Evolutionary conservation across 805 yeast species (phyloP).

Genomic region (Candida ovalis): DNA sequence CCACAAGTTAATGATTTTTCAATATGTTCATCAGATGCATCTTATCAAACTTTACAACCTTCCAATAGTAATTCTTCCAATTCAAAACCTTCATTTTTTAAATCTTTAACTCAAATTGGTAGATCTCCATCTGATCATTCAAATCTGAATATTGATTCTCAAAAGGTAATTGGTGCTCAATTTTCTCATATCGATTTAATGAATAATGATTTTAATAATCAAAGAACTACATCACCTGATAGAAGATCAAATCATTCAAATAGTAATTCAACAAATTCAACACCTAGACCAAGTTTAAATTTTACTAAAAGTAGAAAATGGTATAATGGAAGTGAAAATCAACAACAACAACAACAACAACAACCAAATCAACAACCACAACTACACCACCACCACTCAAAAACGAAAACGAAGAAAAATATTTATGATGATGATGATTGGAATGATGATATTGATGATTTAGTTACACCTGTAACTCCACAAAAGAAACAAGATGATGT

Average conservation of each 20-base stretch:
- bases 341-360: too few species aligned
- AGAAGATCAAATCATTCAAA: slow-evolving; percentile 14
- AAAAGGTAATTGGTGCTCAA: slow-evolving; percentile 50
- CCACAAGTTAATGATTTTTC: slow-evolving; percentile 30
- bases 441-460: slow-evolving; percentile 68
- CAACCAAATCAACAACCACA: too few species aligned
- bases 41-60: slow-evolving; percentile 17
- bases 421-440: slow-evolving; percentile 90
- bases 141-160: slow-evolving; percentile 8
- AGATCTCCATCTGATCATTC: slow-evolving; percentile 13
- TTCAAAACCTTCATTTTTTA: slow-evolving; percentile 21
- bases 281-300: slow-evolving; percentile 17
- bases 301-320: slow-evolving; percentile 9
- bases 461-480: slow-evolving; percentile 28
- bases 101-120: slow-evolving; percentile 21
- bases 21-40: slow-evolving; percentile 18
- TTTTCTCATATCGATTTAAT: slow-evolving; percentile 50
- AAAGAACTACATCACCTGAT: slow-evolving; percentile 17
- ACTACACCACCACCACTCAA: too few species aligned
- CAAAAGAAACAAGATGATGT: slow-evolving; percentile 2
- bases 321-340: too few species aligned
- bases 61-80: slow-evolving; percentile 1
- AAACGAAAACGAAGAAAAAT: slow-evolving; percentile 59
- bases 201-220: slow-evolving; percentile 9
- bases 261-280: slow-evolving; percentile 5